Evolutionary conservation across 257 asterid genomes (phyloP).

Genomic region (Thymus quinquecostatus): DNA sequence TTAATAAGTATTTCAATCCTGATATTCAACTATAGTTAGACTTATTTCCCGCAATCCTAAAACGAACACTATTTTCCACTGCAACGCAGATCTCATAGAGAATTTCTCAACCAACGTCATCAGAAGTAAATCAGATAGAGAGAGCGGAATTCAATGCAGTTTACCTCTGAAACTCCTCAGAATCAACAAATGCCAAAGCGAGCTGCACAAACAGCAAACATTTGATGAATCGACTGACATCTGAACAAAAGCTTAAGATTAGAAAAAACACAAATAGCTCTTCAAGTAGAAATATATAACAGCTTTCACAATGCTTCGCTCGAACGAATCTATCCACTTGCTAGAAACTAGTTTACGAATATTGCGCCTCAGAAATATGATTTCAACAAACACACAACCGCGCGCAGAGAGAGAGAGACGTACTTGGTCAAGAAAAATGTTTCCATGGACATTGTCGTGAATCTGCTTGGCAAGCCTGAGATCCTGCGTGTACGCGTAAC

Average conservation of each 20-base stretch:
- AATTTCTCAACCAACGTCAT: conserved; percentile 1
- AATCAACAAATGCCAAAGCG: conserved; percentile 72
- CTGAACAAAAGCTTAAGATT: conserved; percentile 16
- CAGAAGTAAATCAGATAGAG: conserved; percentile 21
- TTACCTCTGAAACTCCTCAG: conserved; percentile 96
- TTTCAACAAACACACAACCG: background rate
- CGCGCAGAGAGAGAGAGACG: background rate
- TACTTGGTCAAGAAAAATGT: conserved; percentile 63
- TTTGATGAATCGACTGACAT: conserved; percentile 32
- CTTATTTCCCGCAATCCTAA: too few species aligned
- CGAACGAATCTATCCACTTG: conserved; percentile 13
- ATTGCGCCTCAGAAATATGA: background rate
- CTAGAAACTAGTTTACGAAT: conserved; percentile 2
- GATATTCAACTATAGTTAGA: background rate
- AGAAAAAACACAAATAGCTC: background rate
- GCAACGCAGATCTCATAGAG: too few species aligned
- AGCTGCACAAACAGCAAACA: conserved; percentile 53
- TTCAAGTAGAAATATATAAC: background rate
- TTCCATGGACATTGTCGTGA: conserved; percentile 88
- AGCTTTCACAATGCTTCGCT: conserved; percentile 1
- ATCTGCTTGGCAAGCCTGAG: conserved; percentile 66
- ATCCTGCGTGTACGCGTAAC: conserved; percentile 54
- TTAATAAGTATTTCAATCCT: background rate
- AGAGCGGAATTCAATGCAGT: conserved; percentile 10
- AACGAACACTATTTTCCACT: too few species aligned